Evolutionary conservation across 2,329 filamentous ascomycete species (phyloP), one percentile per base, ranked within the genome.

Genomic region (Cytospora leucostoma): DNA sequence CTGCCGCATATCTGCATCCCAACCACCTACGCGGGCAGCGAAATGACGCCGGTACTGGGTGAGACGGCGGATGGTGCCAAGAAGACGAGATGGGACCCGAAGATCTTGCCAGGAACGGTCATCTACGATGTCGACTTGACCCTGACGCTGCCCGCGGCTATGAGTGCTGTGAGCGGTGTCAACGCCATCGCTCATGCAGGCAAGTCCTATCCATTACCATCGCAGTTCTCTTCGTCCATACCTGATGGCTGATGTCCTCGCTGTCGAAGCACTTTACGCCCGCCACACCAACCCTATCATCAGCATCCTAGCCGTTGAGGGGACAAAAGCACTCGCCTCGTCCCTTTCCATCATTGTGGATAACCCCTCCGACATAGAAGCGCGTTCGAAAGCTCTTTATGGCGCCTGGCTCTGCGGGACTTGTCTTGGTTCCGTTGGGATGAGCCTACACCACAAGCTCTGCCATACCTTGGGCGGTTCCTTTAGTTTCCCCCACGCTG

Each of bases 391-490:
- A 3, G 85, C 85, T 15, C 79, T 84, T 1, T 88, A 88, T 69
- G 87, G 86, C 27, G 86, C 87, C 44, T 89, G 85, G 84, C 80
- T 89, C 1, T 88, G 85, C 68, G 85, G 85, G 37, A 80, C 78
- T 32, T 87, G 84, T 68, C 77, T 88, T 1, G 86, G 85, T 7
- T 82, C 76, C 63, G 83, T 85, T 2, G 80, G 80, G 59, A 88
- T 89, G 84, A 80, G 84, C 2, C 79, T 89, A 15, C 87, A 89
- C 70, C 87, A 89, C 73, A 90, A 89, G 71, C 79, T 90, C 2
- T 88, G 86, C 74, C 87, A 89, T 70, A 84, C 83, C 0, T 76
- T 89, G 1, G 87, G 86, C 32, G 87, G 87, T 8, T 83, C 79
- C 68, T 87, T 89, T 72, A 81, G 84, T 65, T 78, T 90, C 7